phyloP scores from a whole-genome alignment of 805 yeast genomes.

The Clavispora vitiphila region DNA sequence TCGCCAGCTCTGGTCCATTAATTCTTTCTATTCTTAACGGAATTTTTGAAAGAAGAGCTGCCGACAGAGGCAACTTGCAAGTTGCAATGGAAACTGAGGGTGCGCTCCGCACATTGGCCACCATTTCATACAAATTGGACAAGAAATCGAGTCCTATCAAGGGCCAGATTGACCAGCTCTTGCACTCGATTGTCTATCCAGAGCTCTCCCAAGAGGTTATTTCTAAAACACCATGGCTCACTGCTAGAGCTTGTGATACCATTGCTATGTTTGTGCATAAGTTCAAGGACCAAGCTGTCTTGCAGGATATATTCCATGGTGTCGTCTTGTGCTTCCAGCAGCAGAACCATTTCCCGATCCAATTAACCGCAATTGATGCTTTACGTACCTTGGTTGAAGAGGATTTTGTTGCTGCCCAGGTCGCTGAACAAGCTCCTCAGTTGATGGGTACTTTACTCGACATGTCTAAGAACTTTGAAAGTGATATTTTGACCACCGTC shows the following conservation, averaged over 20 bases:
- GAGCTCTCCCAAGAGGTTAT: conserved; percentile 30
- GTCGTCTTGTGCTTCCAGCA: conserved; percentile 36
- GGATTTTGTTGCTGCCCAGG: conserved; percentile 30
- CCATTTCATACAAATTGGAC: conserved; percentile 35
- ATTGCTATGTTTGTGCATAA: conserved; percentile 35
- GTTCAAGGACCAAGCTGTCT: conserved; percentile 29
- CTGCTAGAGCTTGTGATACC: conserved; percentile 45
- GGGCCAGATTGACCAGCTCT: conserved; percentile 36
- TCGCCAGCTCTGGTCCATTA: conserved; percentile 33
- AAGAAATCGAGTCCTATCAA: conserved; percentile 31
- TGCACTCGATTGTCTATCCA: conserved; percentile 36
- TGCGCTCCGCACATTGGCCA: conserved; percentile 37
- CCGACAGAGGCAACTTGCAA: conserved; percentile 21
- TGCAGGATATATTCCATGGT: conserved; percentile 38
- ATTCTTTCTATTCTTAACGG: conserved; percentile 30
- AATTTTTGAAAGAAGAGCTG: conserved; percentile 29
- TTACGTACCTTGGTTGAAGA: conserved; percentile 45
- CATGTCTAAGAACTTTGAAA: conserved; percentile 40
- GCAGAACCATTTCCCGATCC: conserved; percentile 44
- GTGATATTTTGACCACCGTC: conserved; percentile 39
- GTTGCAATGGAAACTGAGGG: conserved; percentile 38
- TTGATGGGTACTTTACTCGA: conserved; percentile 40
- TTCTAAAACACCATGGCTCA: conserved; percentile 33
- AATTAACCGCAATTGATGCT: conserved; percentile 50
- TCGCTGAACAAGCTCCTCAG: conserved; percentile 41